These are phyloP conservation scores for Rehmannia glutinosa DNA, from an alignment of 257 asterid species.

Conservation along the genomic window DNA sequence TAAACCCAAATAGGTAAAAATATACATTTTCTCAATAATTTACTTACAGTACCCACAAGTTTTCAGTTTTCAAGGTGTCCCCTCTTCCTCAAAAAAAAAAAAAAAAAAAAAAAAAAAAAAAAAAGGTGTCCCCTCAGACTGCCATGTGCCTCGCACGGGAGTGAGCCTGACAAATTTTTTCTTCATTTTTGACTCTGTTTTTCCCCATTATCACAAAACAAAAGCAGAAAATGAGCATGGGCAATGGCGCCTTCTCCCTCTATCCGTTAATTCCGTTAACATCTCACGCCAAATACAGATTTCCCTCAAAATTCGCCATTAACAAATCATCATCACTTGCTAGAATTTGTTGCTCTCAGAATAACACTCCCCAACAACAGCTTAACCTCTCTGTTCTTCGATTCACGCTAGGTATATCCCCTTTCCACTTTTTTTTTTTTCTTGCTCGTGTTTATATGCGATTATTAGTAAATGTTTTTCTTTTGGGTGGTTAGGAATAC, in stretches of 20 bases:
- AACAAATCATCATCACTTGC: constrained; percentile 15
- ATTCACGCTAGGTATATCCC: constrained; percentile 69
- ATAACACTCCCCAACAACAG: constrained; percentile 35
- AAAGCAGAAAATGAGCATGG: constrained; percentile 14
- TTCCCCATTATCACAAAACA: neutral
- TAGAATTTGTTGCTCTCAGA: constrained; percentile 33
- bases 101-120: too few species aligned
- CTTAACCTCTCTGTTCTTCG: constrained; percentile 91
- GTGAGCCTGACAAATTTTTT: neutral
- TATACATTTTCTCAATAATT: too few species aligned
- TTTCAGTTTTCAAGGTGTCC: too few species aligned
- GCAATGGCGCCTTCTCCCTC: neutral
- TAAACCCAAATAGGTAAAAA: too few species aligned
- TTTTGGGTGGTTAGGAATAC: constrained; percentile 48
- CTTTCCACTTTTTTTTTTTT: neutral
- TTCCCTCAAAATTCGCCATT: constrained; percentile 15
- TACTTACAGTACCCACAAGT: too few species aligned
- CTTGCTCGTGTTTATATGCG: neutral
- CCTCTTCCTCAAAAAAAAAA: too few species aligned
- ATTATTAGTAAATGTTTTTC: neutral
- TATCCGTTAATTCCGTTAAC: constrained; percentile 22
- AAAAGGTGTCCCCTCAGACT: too few species aligned
- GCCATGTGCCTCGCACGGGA: too few species aligned
- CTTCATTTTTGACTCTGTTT: neutral
- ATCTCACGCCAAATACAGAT: constrained; percentile 20